phyloP scores from a whole-genome alignment of 176 grass and related monocot species.

The Phoenix roebelenii region DNA sequence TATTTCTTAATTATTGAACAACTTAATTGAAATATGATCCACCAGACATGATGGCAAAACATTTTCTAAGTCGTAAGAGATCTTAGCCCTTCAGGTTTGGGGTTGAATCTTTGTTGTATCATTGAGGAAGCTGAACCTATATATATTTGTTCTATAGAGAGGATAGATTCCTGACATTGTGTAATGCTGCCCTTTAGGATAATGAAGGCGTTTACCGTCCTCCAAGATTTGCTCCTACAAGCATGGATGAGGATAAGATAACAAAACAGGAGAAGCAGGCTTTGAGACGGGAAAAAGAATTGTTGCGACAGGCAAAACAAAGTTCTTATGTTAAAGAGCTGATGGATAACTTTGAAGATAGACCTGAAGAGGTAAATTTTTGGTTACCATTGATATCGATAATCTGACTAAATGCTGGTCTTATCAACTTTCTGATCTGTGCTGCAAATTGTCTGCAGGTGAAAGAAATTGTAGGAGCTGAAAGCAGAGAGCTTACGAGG shows the following conservation, averaged over 20 bases:
- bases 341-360: constrained; percentile 51
- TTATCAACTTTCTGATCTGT: not conserved
- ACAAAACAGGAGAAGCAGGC: constrained; percentile 51
- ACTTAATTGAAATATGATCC: no score
- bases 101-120: no score
- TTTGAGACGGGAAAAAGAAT: constrained; percentile 58
- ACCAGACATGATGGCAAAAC: no score
- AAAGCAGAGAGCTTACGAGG: constrained; percentile 62
- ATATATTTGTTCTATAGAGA: no score
- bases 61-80: no score
- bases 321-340: constrained; percentile 66
- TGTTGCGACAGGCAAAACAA: constrained; percentile 50
- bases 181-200: constrained; percentile 17
- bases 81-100: no score
- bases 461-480: constrained; percentile 60
- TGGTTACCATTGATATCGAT: constrained; percentile 1
- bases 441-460: constrained; percentile 32
- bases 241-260: constrained; percentile 52
- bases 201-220: constrained; percentile 64
- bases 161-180: no score
- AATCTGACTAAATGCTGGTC: constrained; percentile 7
- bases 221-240: constrained; percentile 60
- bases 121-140: no score
- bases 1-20: no score
- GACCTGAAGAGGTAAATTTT: constrained; percentile 84